Evolutionary conservation across 2,329 filamentous ascomycete species (phyloP).

Genomic region (Bipolaris sorokiniana): DNA sequence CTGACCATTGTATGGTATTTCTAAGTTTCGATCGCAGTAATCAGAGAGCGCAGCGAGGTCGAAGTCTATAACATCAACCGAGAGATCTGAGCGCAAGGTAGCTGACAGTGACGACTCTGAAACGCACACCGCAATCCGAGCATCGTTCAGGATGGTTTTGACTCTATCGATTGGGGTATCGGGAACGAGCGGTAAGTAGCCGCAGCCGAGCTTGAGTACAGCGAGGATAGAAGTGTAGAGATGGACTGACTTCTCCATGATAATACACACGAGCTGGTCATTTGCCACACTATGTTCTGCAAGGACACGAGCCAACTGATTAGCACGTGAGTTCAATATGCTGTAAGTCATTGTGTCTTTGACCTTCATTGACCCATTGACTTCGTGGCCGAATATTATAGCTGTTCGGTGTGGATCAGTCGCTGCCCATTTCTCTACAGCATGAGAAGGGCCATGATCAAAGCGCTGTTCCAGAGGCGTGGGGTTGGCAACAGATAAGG

Average conservation of each 20-base stretch:
- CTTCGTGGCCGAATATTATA: conserved; percentile 66
- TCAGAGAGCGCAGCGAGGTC: conserved; percentile 35
- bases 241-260: conserved; percentile 76
- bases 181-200: conserved; percentile 79
- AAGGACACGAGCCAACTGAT: conserved; percentile 67
- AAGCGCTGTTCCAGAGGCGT: conserved; percentile 33
- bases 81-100: conserved; percentile 11
- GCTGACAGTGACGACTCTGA: conserved; percentile 33
- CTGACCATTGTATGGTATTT: conserved; percentile 51
- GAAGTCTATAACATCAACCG: conserved; percentile 36
- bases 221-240: conserved; percentile 78
- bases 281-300: conserved; percentile 53
- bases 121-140: conserved; percentile 59
- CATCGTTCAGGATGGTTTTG: conserved; percentile 66
- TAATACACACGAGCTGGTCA: conserved; percentile 70
- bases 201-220: conserved; percentile 74
- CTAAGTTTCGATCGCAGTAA: conserved; percentile 48
- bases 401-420: conserved; percentile 63
- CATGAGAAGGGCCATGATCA: conserved; percentile 39
- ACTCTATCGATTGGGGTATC: conserved; percentile 70
- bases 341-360: conserved; percentile 64
- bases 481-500: conserved; percentile 52
- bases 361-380: conserved; percentile 38
- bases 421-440: conserved; percentile 62
- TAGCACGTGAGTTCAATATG: conserved; percentile 68